Evolutionary conservation across 129 eudicot genomes (phyloP), one percentile per base, ranked within the genome.

Genomic region (Rutidosis leptorrhynchoides): DNA sequence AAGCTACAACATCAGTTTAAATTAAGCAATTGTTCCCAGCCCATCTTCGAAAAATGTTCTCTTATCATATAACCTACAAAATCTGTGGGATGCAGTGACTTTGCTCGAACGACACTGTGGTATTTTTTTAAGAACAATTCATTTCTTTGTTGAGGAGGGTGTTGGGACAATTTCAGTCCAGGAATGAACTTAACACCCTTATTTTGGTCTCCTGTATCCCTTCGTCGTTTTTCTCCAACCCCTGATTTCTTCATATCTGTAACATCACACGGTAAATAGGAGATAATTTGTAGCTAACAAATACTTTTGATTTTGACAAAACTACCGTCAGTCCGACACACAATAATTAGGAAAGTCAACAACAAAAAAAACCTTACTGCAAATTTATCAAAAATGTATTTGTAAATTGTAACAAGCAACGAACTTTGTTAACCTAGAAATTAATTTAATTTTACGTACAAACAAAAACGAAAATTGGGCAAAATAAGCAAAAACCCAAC

Each of bases 21-120:
- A 32, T 32, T 32, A 61, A 61, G 65, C 65, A 61, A 61, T 10
- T 61, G 16, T 32, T 61, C 48, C 65, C 65, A 61, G 3, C 66
- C 51, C 66, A 61, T 33, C 26, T 20, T 33, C 49, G n/a, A 1
- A 61, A 61, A 61, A 20, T 49, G 51, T 33, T 61, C 66, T 33
- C 51, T 61, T 27, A 61, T 61, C 6, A 49, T 61, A 33, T 61
- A 61, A 35, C 66, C 66, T 20, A 32, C 66, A 11, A 61, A 33
- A 32, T 61, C 28, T 3, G 66, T 61, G 0, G 66, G 66, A 20
- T 61, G 57, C 57, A 51, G 19, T 19, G 57, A 19, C 17, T 17
- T 51, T 21, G 21, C 19, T 16, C 6, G 4, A 23, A 51, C 21
- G 20, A 51, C 19, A 17, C 21, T 17, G 3, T 1, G 5, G 57